These are phyloP conservation scores for Cercospora sojina DNA, from an alignment of 2,329 filamentous ascomycete genomes.

Conservation along the genomic window DNA sequence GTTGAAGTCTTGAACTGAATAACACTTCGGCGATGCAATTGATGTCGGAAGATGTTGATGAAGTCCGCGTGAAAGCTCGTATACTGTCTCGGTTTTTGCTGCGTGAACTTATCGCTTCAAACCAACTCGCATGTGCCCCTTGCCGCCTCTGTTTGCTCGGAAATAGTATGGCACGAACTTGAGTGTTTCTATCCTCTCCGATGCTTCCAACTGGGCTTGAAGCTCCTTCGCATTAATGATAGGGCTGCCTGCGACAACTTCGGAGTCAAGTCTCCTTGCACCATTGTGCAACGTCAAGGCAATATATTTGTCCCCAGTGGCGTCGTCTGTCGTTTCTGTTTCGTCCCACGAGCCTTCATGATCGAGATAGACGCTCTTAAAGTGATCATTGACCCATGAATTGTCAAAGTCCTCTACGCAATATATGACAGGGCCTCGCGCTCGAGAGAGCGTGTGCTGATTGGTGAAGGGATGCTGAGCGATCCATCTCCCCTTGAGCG, in stretches of 20 bases:
- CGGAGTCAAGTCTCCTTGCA: slow-evolving; percentile 4
- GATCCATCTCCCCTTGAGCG: slow-evolving; percentile 51
- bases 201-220: not conserved
- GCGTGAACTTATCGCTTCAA: slow-evolving; percentile 13
- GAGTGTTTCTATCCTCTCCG: slow-evolving; percentile 36
- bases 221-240: not conserved
- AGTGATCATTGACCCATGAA: slow-evolving; percentile 56
- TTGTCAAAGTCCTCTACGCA: slow-evolving; percentile 62
- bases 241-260: not conserved
- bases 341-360: slow-evolving; percentile 20
- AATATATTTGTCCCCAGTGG: slow-evolving; percentile 35
- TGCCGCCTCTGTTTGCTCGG: slow-evolving; percentile 55
- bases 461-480: slow-evolving; percentile 58
- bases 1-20: not conserved
- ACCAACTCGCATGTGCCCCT: slow-evolving; percentile 55
- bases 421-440: slow-evolving; percentile 60
- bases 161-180: slow-evolving; percentile 58
- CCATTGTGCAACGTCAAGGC: slow-evolving; percentile 32
- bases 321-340: slow-evolving; percentile 23
- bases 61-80: not conserved
- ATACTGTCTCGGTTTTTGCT: not conserved
- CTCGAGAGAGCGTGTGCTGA: slow-evolving; percentile 55
- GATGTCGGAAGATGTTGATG: not conserved
- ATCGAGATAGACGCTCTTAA: slow-evolving; percentile 41
- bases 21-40: not conserved